Conservation (phyloP, 2,329 filamentous ascomycete genomes). For the Ascosphaera aggregata region DNA sequence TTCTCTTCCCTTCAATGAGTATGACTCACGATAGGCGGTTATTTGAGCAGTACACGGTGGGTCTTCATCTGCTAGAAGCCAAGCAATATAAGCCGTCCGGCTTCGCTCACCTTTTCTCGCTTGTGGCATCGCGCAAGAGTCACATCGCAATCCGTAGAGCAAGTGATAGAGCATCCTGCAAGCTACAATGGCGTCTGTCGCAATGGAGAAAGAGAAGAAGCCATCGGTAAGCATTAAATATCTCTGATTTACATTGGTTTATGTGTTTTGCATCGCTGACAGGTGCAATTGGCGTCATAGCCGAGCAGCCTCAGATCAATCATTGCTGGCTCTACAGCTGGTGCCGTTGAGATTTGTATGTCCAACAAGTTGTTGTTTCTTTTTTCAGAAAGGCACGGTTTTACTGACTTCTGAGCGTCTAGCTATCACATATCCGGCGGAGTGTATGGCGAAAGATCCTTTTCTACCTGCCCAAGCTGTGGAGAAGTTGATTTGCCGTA, state of each 20-base stretch:
- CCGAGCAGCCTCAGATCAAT: slow-evolving; percentile 75
- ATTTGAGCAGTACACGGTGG: background rate
- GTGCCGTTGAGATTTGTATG: slow-evolving; percentile 78
- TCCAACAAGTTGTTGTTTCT: slow-evolving; percentile 2
- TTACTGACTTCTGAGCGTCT: background rate
- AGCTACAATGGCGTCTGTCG: slow-evolving; percentile 10
- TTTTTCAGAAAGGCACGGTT: background rate
- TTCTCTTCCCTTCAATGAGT: background rate
- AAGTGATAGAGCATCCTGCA: slow-evolving; percentile 1
- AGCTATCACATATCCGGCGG: slow-evolving; percentile 84
- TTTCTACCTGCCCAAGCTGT: too few species aligned
- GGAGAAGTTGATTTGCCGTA: background rate
- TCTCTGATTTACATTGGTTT: background rate
- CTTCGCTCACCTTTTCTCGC: background rate
- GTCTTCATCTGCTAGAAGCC: too few species aligned
- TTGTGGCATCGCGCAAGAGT: slow-evolving; percentile 1
- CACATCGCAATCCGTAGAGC: slow-evolving; percentile 2
- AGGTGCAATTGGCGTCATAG: slow-evolving; percentile 22
- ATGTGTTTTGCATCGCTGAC: too few species aligned
- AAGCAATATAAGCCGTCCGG: too few species aligned
- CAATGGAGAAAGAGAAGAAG: slow-evolving; percentile 14
- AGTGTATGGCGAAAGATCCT: slow-evolving; percentile 56
- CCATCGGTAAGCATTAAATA: slow-evolving; percentile 13
- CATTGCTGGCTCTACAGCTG: slow-evolving; percentile 77
- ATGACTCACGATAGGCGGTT: background rate